Evolutionary conservation across 164 flowering plant genomes (phyloP).

Genomic region (Stephania japonica): DNA sequence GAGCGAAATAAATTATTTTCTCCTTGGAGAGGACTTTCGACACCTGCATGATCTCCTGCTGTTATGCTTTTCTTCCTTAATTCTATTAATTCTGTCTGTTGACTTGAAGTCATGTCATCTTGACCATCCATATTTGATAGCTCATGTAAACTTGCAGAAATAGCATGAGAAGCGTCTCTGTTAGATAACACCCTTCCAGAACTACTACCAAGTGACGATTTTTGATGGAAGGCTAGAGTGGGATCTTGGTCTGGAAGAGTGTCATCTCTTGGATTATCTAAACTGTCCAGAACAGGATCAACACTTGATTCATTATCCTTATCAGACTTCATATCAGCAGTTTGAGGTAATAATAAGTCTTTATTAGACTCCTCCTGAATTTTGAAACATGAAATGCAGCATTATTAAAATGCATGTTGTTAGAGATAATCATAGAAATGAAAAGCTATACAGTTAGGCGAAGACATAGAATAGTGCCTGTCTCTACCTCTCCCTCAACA

Average conservation of each 20-base stretch:
- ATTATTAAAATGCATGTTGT: neutral
- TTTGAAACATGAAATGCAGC: slow-evolving; percentile 3
- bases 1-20: slow-evolving; percentile 32
- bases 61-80: slow-evolving; percentile 28
- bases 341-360: slow-evolving; percentile 30
- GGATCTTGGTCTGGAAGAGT: slow-evolving; percentile 51
- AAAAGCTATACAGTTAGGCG: neutral
- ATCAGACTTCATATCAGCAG: slow-evolving; percentile 29
- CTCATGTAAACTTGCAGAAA: slow-evolving; percentile 24
- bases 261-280: slow-evolving; percentile 37
- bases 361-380: slow-evolving; percentile 43
- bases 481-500: too few species aligned
- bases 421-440: neutral
- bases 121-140: slow-evolving; percentile 21
- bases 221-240: slow-evolving; percentile 55
- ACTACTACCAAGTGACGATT: slow-evolving; percentile 27
- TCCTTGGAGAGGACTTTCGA: slow-evolving; percentile 24
- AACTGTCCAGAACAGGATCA: slow-evolving; percentile 30
- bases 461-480: neutral
- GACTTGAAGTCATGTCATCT: slow-evolving; percentile 35
- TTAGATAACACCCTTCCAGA: slow-evolving; percentile 31
- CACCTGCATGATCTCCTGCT: slow-evolving; percentile 36
- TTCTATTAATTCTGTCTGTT: slow-evolving; percentile 36
- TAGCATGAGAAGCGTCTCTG: slow-evolving; percentile 20
- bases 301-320: slow-evolving; percentile 27